Base-by-base conservation (phyloP, 495 filamentous ascomycete species). In the Astrothelium macrocarpum region DNA sequence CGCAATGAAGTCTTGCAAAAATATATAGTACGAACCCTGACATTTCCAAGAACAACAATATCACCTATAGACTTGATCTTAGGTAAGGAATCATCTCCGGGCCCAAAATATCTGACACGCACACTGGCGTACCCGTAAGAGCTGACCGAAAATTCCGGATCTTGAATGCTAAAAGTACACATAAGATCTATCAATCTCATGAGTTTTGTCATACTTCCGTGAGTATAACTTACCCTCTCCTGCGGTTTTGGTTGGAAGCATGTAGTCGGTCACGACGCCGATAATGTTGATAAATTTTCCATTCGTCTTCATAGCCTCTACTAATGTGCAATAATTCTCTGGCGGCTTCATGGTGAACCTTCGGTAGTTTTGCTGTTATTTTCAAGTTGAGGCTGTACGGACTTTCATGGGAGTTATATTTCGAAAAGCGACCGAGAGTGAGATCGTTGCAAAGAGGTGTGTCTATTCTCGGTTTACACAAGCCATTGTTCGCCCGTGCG, bases 221-320 rank as follows among this genome's bases (percentile, higher is more conserved):
- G 18, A 81, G 63, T 1, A 70, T 73, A 25, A 66, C 76, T 64
- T 75, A 79, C 81, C 79, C 5, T 29, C 62, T 59, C 76, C 72
- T n/a, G 32, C 68, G 18, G 79, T 80, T 5, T 69, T 31, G 0
- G 73, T 74, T 1, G 81, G 79, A 4, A 70, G 65, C 42, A 74
- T 76, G 56, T 71, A 75, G 59, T 87, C 83, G 43, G 80, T 71
- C 2, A 82, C 63, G 1, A 77, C 60, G 25, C 71, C 71, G 25
- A 73, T 73, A 29, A 73, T 62, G 62, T 64, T 67, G 29, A 69
- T 45, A 5, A 18, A 10, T 39, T 62, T 39, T n/a, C 28, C 18
- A 2, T 46, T 1, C 4, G 60, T 53, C 20, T 59, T 64, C 60
- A 65, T 59, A 1, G 67, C 69, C 26, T 56, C 49, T 10, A 25